These are phyloP conservation scores for Chenopodium formosanum DNA, from an alignment of 148 eudicot species.

Conservation along the genomic window DNA sequence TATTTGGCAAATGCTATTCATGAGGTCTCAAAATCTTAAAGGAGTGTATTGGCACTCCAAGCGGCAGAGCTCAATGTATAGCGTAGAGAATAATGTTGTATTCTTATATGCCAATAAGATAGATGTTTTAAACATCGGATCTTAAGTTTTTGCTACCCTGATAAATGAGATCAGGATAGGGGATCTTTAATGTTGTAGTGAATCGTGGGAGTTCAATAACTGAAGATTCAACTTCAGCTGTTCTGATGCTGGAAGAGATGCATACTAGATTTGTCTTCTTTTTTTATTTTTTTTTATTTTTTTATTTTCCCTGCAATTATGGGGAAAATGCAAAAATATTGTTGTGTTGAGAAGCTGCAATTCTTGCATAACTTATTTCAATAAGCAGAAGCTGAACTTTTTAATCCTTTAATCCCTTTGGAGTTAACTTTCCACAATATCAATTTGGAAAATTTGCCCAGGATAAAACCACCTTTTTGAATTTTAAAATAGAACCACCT, in stretches of 20 bases:
- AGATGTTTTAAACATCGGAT: neutral
- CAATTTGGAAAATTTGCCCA: no score
- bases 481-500: no score
- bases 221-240: neutral
- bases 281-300: no score
- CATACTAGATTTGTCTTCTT: neutral
- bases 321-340: neutral
- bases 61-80: neutral
- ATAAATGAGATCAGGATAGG: neutral
- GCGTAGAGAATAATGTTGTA: neutral
- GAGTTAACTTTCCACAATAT: neutral
- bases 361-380: neutral
- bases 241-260: neutral
- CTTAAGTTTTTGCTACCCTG: neutral
- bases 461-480: no score
- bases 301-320: neutral
- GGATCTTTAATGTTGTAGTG: neutral
- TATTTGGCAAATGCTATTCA: constrained; percentile 92
- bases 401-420: no score
- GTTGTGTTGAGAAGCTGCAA: neutral
- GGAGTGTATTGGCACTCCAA: neutral
- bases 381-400: neutral
- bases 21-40: constrained; percentile 70
- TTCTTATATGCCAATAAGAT: constrained; percentile 12
- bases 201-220: neutral